Base-by-base conservation (phyloP, 148 eudicot genomes). In the Rhododendron molle region DNA sequence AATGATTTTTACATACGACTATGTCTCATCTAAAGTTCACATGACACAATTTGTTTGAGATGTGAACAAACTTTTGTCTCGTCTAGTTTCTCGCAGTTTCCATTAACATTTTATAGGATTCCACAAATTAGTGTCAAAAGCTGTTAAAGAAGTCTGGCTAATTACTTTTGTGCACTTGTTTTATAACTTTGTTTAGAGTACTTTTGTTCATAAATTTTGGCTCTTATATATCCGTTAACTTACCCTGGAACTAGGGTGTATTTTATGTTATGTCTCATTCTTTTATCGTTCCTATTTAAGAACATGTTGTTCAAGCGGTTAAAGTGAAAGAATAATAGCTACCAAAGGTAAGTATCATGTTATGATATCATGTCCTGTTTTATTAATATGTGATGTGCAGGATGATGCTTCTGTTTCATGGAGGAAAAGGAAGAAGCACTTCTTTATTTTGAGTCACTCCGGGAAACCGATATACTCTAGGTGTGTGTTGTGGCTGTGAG, bases 381-480 rank as follows among this genome's bases (percentile, higher is more conserved):
- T 72, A 85, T 81, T 83, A 80, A 84, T 81, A 69, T 84, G 21
- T 90, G 69, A 83, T 84, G 72, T 91, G 90, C 94, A 96, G 98
- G 99, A 97, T 86, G 99, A 97, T 85, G 93, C 94, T 83, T 94
- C 98, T 80, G 43, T 92, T 67, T 94, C 98, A 13, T 96, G 99
- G 99, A 95, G 99, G 94, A 92, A 92, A 87, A 91, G 99, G 88
- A 97, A 93, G 87, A 97, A 97, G 56, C 99, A 97, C 88, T 94
- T 89, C 85, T 91, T 97, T 85, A 88, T 97, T 60, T 89, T 97
- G 87, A 97, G 99, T 87, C 83, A 97, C 91, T 95, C 98, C 21
- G 99, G 99, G 11, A 97, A 97, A 89, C 99, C 99, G 3, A 97
- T 97, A 80, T 97, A 95, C 88, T 97, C 99, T 65, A 97, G 99